Conservation (phyloP, 345 rosid species). For the Brassica cretica region DNA sequence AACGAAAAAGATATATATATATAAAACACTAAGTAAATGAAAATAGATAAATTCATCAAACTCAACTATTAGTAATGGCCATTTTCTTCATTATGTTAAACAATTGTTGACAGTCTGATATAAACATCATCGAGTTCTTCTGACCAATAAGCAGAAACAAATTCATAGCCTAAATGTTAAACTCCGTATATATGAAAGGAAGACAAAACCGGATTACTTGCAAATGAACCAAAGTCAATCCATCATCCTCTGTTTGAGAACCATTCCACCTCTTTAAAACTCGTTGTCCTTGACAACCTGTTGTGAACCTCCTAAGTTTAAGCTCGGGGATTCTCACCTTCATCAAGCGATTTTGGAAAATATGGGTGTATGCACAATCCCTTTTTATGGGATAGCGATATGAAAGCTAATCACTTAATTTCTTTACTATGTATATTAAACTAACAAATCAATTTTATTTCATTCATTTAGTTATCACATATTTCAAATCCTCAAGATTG, state of each 20-base stretch:
- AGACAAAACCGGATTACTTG: not conserved
- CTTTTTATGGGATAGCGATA: not conserved
- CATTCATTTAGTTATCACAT: slow-evolving; percentile 13
- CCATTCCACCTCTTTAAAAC: not conserved
- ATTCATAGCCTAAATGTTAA: not conserved
- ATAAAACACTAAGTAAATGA: not conserved
- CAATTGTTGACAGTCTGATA: not conserved
- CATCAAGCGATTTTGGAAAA: not conserved
- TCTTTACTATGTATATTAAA: slow-evolving; percentile 19
- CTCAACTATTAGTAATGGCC: not conserved
- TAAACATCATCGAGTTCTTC: not conserved
- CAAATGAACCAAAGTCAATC: not conserved
- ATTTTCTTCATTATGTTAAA: not conserved
- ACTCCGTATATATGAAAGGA: not conserved
- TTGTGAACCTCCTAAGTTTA: not conserved
- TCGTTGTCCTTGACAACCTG: not conserved
- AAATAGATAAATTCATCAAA: not conserved
- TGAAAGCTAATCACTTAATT: not conserved
- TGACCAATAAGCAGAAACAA: not conserved
- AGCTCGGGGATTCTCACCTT: not conserved
- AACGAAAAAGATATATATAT: not conserved
- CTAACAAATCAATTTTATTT: slow-evolving; percentile 2
- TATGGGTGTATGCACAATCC: not conserved
- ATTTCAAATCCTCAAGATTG: not conserved
- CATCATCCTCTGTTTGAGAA: not conserved